A percentile compares a stretch with the other conserved stretches of the same genome.
Evolutionary conservation across 306 rosid genomes (phyloP).

Genomic region (Cicer cuneatum): DNA sequence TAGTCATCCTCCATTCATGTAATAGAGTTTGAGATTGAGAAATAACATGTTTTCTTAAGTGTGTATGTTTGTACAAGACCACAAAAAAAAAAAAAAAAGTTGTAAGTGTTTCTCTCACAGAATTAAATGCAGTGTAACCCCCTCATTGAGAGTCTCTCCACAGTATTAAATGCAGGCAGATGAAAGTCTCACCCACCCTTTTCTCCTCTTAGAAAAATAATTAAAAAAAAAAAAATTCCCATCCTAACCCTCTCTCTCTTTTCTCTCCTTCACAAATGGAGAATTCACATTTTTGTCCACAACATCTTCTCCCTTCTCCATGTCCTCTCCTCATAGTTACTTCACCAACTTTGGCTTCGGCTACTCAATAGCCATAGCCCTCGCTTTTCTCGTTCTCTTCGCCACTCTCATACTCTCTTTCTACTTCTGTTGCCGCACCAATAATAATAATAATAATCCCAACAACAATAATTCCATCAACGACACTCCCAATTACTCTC

Average conservation of each 20-base stretch:
- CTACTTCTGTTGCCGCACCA: conserved; percentile 81
- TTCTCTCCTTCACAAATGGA: conserved; percentile 56
- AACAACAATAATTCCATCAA: not conserved
- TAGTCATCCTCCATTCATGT: too few species aligned
- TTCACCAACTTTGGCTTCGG: conserved; percentile 84
- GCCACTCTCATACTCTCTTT: conserved; percentile 81
- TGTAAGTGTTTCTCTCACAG: not conserved
- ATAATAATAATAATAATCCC: conserved; percentile 36
- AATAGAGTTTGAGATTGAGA: too few species aligned
- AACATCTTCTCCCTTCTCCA: not conserved
- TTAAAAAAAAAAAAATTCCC: conserved; percentile 39
- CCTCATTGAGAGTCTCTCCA: conserved; percentile 24
- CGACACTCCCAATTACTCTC: conserved; percentile 14
- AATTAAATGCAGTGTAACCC: conserved; percentile 50
- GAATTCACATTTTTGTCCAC: conserved; percentile 34
- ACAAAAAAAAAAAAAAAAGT: not conserved
- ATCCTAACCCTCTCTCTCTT: conserved; percentile 31
- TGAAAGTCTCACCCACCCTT: conserved; percentile 70
- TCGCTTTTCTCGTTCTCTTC: conserved; percentile 82
- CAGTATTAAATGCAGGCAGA: conserved; percentile 81
- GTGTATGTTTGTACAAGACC: too few species aligned
- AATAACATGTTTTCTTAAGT: too few species aligned
- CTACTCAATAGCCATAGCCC: conserved; percentile 91
- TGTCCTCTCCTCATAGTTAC: conserved; percentile 49
- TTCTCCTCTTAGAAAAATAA: conserved; percentile 8